Base-by-base conservation (phyloP, 1,284 basidiomycete genomes). In the Marasmius fiardii region DNA sequence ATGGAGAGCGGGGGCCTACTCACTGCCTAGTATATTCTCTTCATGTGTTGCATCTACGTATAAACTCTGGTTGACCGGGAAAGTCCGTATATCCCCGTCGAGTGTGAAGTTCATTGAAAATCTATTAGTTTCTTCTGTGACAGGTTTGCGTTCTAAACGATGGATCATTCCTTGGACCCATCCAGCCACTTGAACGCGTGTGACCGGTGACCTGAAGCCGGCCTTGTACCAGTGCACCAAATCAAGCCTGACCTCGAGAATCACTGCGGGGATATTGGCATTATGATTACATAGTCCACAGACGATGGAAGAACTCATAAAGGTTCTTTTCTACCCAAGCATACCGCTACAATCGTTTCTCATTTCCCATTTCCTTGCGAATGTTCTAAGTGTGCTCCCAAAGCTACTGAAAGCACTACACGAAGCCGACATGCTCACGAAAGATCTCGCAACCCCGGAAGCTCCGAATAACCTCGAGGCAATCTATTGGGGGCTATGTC, bases 191-290 rank as follows among this genome's bases (percentile, higher is more conserved):
- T 91, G 88, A 2, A 88, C 87, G 2, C 85, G 82, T 1, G 83
- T 82, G 7, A 93, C 79, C 0, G 92, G 91, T 0, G 86, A 88
- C 4, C 91, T 92, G 63, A 88, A 89, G 0, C 86, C 90, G 11
- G 89, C 89, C 65, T 85, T 81, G 64, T 93, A 90, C 80, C 81
- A 83, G 69, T 81, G 82, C 52, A 62, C 65, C 10, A 85, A 68
- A 61, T 85, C 82, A 39, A 80, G 66, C 0, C 80, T 78, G 8
- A 39, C 3, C n/a, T n/a, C n/a, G n/a, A n/a, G n/a, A n/a, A n/a
- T n/a, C n/a, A 83, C 51, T 95, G 90, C 55, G 93, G 94, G 1
- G 94, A 96, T 67, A 92, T 97, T 55, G 94, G 97, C 68, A 85
- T 96, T 52, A 69, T 96, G 57, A 86, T 96, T 61, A 93, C 92